Base-by-base conservation (phyloP, 2,329 filamentous ascomycete genomes). In the Pseudogymnoascus sp. region DNA sequence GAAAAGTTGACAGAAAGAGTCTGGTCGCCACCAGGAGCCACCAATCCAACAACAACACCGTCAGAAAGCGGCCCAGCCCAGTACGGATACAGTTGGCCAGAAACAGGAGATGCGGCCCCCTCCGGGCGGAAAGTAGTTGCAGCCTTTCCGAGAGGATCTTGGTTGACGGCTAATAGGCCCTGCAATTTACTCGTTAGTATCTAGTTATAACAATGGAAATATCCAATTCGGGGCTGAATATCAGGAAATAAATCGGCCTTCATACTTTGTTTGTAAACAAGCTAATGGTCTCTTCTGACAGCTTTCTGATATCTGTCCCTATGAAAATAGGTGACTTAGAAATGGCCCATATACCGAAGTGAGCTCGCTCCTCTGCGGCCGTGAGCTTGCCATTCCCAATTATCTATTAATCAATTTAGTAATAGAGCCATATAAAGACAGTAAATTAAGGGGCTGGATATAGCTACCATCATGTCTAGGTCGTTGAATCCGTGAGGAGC, bases 1-100 rank as follows among this genome's bases (percentile, higher is more conserved):
- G 78, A 75, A 65, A 81, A 79, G 64, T 78, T 77, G 66, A 80
- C 79, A 0, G 73, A 73, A 21, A 80, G 72, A n/a, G 76, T 74
- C 11, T 76, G 72, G 60, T 71, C 73, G 62, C 76, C 77, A 59
- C 70, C 75, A 12, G 77, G 67, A 0, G 79, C 75, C 0, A 70
- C 69, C 3, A 81, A 66, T 16, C 74, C 75, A 21, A 75, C 70
- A 1, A 71, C 70, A 1, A 73, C 69, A 21, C 78, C 74, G 11
- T 73, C 73, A 31, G 70, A 72, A 5, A 70, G 74, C 66, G 64
- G 72, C 60, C 64, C 78, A 70, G 62, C 77, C 78, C 68, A 81
- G 77, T 69, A 81, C 62, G 50, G 78, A 67, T 66, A 79, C 67
- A 64, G 75, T 73, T 53, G 75, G 69, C 78, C 78, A 73, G 12